These are phyloP conservation scores for Epithemia pelagica DNA, from an alignment of 108 stramenopile species.

Conservation along the genomic window DNA sequence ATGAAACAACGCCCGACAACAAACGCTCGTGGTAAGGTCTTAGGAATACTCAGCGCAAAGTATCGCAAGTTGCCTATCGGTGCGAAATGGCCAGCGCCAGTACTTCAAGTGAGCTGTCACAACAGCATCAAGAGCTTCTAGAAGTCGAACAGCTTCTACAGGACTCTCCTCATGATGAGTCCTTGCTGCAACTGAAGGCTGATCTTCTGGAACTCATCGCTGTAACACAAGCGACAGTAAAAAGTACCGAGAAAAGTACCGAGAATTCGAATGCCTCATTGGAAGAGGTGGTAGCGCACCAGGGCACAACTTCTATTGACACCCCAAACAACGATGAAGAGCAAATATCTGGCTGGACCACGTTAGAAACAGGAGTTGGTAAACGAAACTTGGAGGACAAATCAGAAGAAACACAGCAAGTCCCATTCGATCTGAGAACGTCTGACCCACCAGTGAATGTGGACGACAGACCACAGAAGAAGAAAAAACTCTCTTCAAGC, in stretches of 20 bases:
- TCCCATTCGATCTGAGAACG: too few relatives aligned
- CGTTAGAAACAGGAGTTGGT: neutral
- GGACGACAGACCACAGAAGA: slow-evolving; percentile 1
- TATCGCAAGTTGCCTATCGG: too few relatives aligned
- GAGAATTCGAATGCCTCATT: neutral
- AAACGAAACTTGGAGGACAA: neutral
- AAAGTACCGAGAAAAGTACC: neutral
- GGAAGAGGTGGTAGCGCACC: slow-evolving; percentile 1
- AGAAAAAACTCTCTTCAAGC: slow-evolving; percentile 37
- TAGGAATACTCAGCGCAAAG: too few relatives aligned
- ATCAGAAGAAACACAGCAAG: neutral
- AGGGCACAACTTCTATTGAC: neutral
- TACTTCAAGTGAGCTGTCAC: slow-evolving; percentile 26
- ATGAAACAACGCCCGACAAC: too few relatives aligned
- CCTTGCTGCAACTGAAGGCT: slow-evolving; percentile 47
- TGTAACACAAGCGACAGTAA: neutral
- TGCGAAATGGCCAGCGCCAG: too few relatives aligned
- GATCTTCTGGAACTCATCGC: slow-evolving; percentile 56
- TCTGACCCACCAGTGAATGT: neutral
- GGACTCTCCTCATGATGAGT: slow-evolving; percentile 55
- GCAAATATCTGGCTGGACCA: neutral
- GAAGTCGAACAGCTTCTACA: slow-evolving; percentile 55
- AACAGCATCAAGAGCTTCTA: slow-evolving; percentile 55
- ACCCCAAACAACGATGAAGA: neutral
- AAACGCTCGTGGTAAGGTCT: too few relatives aligned